phyloP scores from a whole-genome alignment of 1,284 basidiomycete species.

The Ceratobasidium sp. region DNA sequence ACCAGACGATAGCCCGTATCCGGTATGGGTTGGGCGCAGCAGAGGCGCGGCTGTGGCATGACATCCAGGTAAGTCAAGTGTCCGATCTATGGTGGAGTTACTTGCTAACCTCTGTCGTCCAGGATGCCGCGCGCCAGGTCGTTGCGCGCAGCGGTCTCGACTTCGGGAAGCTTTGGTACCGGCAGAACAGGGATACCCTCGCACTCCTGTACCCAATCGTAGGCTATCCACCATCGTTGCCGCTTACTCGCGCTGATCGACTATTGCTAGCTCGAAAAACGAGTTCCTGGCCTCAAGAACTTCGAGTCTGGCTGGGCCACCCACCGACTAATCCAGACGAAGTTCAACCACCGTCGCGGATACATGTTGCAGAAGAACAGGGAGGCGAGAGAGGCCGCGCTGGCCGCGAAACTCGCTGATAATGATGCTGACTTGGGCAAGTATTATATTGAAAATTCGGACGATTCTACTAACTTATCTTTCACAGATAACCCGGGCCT shows the following conservation, averaged over 20 bases:
- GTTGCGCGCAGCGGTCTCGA: slow-evolving; percentile 1
- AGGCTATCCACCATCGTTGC: background rate
- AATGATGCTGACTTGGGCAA: background rate
- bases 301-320: slow-evolving; percentile 16
- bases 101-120: background rate
- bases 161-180: background rate
- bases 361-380: background rate
- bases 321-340: slow-evolving; percentile 2
- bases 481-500: slow-evolving; percentile 10
- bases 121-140: slow-evolving; percentile 9
- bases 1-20: slow-evolving; percentile 3
- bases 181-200: background rate
- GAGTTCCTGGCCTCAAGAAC: slow-evolving; percentile 9
- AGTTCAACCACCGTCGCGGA: slow-evolving; percentile 24
- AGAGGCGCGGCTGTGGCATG: background rate
- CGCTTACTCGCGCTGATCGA: background rate
- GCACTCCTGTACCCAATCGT: background rate
- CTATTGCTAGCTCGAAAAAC: slow-evolving; percentile 2
- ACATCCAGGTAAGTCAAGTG: background rate
- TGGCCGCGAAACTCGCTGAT: background rate
- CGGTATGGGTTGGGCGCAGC: slow-evolving; percentile 1
- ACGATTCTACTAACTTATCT: background rate
- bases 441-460: background rate
- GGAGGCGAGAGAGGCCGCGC: slow-evolving; percentile 1
- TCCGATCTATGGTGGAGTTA: too few relatives aligned